Base-by-base conservation (phyloP, 2,329 filamentous ascomycete species). In the Cordyceps militaris region DNA sequence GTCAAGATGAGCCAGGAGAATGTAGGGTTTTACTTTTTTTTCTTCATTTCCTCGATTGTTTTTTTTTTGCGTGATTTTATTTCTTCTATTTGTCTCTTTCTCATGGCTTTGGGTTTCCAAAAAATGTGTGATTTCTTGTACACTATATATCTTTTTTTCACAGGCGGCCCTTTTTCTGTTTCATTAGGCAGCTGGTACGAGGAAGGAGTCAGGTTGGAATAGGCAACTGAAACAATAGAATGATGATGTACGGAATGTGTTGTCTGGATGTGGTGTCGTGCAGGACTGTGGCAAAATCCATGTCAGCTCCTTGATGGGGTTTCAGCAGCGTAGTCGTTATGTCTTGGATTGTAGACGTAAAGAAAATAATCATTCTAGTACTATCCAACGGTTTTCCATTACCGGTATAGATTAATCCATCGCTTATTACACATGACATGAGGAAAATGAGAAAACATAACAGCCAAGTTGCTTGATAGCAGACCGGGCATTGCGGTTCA, bases 171-270 rank as follows among this genome's bases (percentile, higher is more conserved):
- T 11, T 4, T 46, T 26, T 46, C 28, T 7, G 32, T 42, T 24
- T 51, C 19, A 26, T 9, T 26, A 24, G 40, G 21, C 34, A 26
- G 49, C 42, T 53, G 49, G 42, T 40, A 48, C 21, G 28, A 57
- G 28, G 36, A 50, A 50, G 54, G 32, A 49, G 19, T 48, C 24
- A n/a, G 49, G 30, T 58, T 54, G 57, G 46, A 54, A 51, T 55
- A 56, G 57, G 50, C 16, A 53, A 28, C 50, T 26, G 21, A 43
- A 42, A 46, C 1, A 49, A 50, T 32, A 55, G 34, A 43, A 40
- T 23, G 43, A 47, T 16, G 11, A 26, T 43, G 43, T 42, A 36
- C 9, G 42, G 16, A 7, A 19, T 5, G 43, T 32, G 38, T 5
- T 32, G n/a, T 3, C 19, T 48, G 9, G 28, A 14, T 21, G 19